Conservation (phyloP, 495 filamentous ascomycete species). For the Aspergillus kassunensis region DNA sequence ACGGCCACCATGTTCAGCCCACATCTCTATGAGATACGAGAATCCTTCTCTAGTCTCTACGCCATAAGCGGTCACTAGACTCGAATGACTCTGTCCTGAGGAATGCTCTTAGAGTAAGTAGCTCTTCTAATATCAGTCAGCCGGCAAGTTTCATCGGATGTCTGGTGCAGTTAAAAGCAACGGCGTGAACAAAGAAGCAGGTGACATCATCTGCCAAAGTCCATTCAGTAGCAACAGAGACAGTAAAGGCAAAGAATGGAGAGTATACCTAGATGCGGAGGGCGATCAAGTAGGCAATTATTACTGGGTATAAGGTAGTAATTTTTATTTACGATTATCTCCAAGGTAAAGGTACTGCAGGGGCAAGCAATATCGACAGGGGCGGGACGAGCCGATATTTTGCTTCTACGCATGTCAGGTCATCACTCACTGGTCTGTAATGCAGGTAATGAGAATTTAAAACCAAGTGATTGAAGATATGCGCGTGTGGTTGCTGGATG, state of each 20-base stretch:
- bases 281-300: no score
- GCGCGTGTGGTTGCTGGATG: constrained; percentile 6
- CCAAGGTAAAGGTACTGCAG: not conserved
- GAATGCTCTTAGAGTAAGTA: not conserved
- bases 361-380: not conserved
- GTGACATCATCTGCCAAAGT: constrained; percentile 1
- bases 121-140: not conserved
- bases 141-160: not conserved
- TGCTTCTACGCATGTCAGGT: not conserved
- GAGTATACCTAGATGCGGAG: no score
- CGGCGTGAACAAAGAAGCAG: not conserved
- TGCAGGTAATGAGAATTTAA: not conserved
- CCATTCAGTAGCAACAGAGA: no score
- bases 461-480: not conserved
- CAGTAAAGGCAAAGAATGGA: no score
- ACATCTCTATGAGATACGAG: not conserved
- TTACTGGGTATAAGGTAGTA: no score
- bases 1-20: constrained; percentile 1
- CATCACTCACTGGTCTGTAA: not conserved
- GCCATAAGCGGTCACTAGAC: not conserved
- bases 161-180: no score
- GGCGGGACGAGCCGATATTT: not conserved
- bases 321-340: no score
- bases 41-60: not conserved
- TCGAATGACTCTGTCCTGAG: no score